Evolutionary conservation across 2,329 filamentous ascomycete genomes (phyloP).

Genomic region (Cladosporium sp.): DNA sequence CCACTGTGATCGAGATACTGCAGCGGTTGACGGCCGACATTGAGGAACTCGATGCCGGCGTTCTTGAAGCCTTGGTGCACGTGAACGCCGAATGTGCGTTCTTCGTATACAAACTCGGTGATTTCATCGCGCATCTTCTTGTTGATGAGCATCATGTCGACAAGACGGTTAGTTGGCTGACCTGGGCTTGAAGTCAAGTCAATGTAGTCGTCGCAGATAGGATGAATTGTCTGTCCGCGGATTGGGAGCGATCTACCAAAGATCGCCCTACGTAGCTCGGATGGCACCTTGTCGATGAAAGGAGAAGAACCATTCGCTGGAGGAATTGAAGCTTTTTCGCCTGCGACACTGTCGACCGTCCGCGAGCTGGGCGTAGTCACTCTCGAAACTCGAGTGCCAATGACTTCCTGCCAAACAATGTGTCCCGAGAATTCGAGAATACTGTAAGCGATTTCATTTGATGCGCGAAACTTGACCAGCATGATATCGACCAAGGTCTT

Average conservation of each 20-base stretch:
- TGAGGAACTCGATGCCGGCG: conserved; percentile 29
- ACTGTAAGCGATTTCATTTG: not conserved
- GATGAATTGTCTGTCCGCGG: conserved; percentile 15
- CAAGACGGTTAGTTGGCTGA: conserved; percentile 15
- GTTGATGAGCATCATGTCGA: conserved; percentile 25
- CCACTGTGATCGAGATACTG: conserved; percentile 22
- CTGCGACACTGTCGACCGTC: too few relatives aligned
- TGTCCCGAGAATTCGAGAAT: not conserved
- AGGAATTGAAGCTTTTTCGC: conserved; percentile 1
- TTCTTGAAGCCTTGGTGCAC: conserved; percentile 25
- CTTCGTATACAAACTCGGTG: conserved; percentile 23
- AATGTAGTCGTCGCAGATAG: conserved; percentile 13
- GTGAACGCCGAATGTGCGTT: conserved; percentile 28
- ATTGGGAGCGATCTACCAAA: conserved; percentile 17
- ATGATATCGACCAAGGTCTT: not conserved
- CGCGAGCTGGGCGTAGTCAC: too few relatives aligned
- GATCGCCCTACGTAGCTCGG: conserved; percentile 21
- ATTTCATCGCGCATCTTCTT: conserved; percentile 21
- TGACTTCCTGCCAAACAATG: not conserved
- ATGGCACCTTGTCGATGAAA: conserved; percentile 16
- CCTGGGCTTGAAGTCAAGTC: not conserved
- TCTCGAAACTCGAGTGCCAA: not conserved
- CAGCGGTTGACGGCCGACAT: conserved; percentile 28
- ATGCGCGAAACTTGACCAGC: not conserved
- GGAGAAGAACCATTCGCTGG: conserved; percentile 11